A percentile compares a stretch with the other conserved stretches of the same genome.
These are phyloP conservation scores for Arxiozyma slooffiae DNA, from an alignment of 1,139 yeast species.

Conservation along the genomic window DNA sequence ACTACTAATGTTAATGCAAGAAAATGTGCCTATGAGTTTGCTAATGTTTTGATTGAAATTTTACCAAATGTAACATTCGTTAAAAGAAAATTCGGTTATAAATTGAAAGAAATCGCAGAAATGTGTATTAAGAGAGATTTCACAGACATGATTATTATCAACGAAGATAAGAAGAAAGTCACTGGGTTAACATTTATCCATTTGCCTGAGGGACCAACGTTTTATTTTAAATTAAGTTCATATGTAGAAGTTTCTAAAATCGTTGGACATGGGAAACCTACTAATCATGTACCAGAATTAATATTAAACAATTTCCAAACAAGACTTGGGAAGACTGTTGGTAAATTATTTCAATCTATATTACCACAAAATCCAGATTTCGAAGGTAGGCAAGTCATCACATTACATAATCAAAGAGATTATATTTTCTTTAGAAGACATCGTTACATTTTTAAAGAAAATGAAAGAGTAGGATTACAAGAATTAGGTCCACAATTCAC, in stretches of 20 bases:
- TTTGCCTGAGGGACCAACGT: slow-evolving; percentile 90
- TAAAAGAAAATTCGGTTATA: slow-evolving; percentile 75
- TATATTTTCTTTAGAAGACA: slow-evolving; percentile 92
- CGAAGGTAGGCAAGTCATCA: slow-evolving; percentile 90
- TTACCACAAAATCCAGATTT: slow-evolving; percentile 91
- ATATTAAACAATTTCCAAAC: slow-evolving; percentile 87
- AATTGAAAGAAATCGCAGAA: slow-evolving; percentile 76
- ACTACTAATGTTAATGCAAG: slow-evolving; percentile 85
- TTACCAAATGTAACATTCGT: slow-evolving; percentile 80
- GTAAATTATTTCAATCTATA: slow-evolving; percentile 78
- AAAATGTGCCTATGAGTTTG: slow-evolving; percentile 82
- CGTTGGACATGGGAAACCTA: slow-evolving; percentile 80
- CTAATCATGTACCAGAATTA: slow-evolving; percentile 84
- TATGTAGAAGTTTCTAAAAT: slow-evolving; percentile 66
- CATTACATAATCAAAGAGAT: slow-evolving; percentile 92
- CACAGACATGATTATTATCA: slow-evolving; percentile 78
- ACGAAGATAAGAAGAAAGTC: slow-evolving; percentile 86
- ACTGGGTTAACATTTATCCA: slow-evolving; percentile 89
- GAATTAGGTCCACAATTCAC: slow-evolving; percentile 97
- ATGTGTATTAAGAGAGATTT: slow-evolving; percentile 72
- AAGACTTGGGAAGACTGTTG: slow-evolving; percentile 85
- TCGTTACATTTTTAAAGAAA: slow-evolving; percentile 79
- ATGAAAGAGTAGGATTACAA: slow-evolving; percentile 86
- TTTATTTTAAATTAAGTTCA: slow-evolving; percentile 80
- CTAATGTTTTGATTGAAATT: slow-evolving; percentile 74